Conservation (phyloP, 2,329 filamentous ascomycete species). For the Penicillium sp. region DNA sequence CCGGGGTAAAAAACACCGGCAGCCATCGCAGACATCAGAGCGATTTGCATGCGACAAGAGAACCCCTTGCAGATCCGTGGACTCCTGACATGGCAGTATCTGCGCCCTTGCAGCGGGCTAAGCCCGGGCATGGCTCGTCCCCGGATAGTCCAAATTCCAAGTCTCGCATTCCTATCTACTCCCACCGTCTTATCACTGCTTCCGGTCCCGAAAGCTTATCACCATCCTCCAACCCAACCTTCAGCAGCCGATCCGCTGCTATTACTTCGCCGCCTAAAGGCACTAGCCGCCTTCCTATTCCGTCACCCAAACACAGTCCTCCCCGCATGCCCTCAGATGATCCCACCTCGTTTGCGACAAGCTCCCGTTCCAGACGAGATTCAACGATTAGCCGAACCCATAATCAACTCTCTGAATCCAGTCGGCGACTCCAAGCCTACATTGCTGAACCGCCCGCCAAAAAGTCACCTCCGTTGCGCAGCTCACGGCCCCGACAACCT, state of each 20-base stretch:
- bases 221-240: slow-evolving; percentile 36
- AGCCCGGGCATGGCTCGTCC: slow-evolving; percentile 25
- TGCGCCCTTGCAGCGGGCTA: slow-evolving; percentile 28
- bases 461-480: slow-evolving; percentile 73
- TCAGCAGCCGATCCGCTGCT: slow-evolving; percentile 28
- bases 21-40: slow-evolving; percentile 49
- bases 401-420: slow-evolving; percentile 47
- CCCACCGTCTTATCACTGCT: slow-evolving; percentile 38
- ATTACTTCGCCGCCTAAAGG: slow-evolving; percentile 40
- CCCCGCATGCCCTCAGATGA: slow-evolving; percentile 26
- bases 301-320: slow-evolving; percentile 31
- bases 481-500: slow-evolving; percentile 74
- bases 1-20: slow-evolving; percentile 20
- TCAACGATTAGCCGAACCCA: slow-evolving; percentile 32
- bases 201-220: slow-evolving; percentile 43
- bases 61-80: slow-evolving; percentile 30
- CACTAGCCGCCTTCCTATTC: slow-evolving; percentile 42
- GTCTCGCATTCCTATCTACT: slow-evolving; percentile 47
- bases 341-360: slow-evolving; percentile 30
- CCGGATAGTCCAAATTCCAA: slow-evolving; percentile 35
- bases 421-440: slow-evolving; percentile 65
- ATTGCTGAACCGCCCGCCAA: slow-evolving; percentile 68
- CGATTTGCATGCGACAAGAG: slow-evolving; percentile 50
- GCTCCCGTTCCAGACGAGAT: slow-evolving; percentile 36
- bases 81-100: slow-evolving; percentile 36